These are phyloP conservation scores for Cyberlindnera saturnus DNA, from an alignment of 805 yeast genomes.

Conservation along the genomic window DNA sequence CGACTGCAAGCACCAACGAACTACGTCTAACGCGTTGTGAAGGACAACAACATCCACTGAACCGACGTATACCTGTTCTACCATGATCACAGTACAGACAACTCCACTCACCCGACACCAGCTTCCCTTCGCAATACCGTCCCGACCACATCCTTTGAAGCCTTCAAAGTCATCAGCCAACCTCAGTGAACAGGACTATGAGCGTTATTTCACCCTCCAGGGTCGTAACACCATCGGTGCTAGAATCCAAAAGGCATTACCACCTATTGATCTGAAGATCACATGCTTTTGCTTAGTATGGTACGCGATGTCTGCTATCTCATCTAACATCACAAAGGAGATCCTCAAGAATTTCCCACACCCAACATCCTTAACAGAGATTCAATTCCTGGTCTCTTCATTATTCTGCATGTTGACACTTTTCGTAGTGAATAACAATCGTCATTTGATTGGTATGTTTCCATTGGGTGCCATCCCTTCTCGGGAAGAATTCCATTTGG, in stretches of 20 bases:
- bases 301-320: constrained; percentile 77
- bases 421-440: constrained; percentile 31
- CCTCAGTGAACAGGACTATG: constrained; percentile 19
- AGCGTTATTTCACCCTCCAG: constrained; percentile 17
- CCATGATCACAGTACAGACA: too few species aligned
- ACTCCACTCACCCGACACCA: too few species aligned
- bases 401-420: constrained; percentile 46
- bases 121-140: too few species aligned
- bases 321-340: constrained; percentile 75
- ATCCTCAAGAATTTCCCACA: constrained; percentile 64
- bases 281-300: constrained; percentile 59
- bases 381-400: constrained; percentile 76
- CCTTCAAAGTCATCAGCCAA: constrained; percentile 23
- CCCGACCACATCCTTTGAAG: constrained; percentile 8
- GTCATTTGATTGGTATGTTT: constrained; percentile 24
- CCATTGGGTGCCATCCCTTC: constrained; percentile 49
- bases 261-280: constrained; percentile 36
- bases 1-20: too few species aligned
- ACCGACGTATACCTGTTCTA: too few species aligned
- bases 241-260: constrained; percentile 17
- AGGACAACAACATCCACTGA: too few species aligned
- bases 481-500: constrained; percentile 24
- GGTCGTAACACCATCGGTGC: constrained; percentile 12
- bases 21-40: too few species aligned
- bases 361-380: constrained; percentile 86